A percentile compares a stretch with the other conserved stretches of the same genome.
Conservation (phyloP, 306 rosid genomes). For the Mimosa bimucronata region DNA sequence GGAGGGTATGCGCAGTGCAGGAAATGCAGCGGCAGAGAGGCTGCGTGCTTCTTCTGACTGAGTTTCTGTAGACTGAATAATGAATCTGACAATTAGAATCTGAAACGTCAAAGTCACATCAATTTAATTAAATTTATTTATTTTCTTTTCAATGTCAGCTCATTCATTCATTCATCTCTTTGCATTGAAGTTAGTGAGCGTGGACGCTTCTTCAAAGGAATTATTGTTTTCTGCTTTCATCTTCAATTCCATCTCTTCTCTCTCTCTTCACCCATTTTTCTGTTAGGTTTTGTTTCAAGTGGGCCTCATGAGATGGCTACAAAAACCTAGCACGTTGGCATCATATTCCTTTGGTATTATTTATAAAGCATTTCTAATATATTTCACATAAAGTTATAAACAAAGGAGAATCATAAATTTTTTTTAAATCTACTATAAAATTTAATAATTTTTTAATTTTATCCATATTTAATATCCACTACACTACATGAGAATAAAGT, state of each 20-base stretch:
- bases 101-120: constrained; percentile 92
- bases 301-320: neutral
- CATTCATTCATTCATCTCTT: neutral
- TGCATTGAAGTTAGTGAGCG: neutral
- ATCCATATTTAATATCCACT: too few species aligned
- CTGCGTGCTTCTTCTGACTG: neutral
- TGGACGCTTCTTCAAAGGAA: neutral
- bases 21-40: neutral
- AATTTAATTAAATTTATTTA: constrained; percentile 53
- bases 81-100: constrained; percentile 82
- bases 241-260: neutral
- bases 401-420: too few species aligned
- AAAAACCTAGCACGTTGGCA: neutral
- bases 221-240: neutral
- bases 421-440: too few species aligned
- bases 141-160: constrained; percentile 47
- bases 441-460: too few species aligned
- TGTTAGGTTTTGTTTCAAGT: neutral
- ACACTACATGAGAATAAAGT: too few species aligned
- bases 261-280: neutral
- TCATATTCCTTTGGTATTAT: too few species aligned
- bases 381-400: too few species aligned
- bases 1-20: neutral
- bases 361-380: too few species aligned
- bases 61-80: neutral